Evolutionary conservation across 306 rosid genomes (phyloP).

Genomic region (Vigna nakashimae): DNA sequence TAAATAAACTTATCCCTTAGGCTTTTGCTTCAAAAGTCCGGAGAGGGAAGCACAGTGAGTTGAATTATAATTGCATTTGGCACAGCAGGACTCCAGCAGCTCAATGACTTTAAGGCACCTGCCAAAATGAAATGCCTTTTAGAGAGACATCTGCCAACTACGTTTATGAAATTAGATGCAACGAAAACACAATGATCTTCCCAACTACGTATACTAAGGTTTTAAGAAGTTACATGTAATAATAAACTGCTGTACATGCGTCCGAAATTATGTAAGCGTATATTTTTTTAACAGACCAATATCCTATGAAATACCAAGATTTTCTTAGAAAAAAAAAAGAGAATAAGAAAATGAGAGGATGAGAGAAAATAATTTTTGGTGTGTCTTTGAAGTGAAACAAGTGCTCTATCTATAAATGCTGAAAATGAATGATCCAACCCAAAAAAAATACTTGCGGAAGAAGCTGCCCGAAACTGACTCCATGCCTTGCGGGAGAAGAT

Average conservation of each 20-base stretch:
- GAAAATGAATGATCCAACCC: too few species aligned
- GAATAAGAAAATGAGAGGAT: too few species aligned
- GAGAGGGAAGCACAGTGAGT: conserved; percentile 95
- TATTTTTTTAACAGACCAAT: too few species aligned
- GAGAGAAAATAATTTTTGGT: too few species aligned
- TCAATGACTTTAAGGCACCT: conserved; percentile 80
- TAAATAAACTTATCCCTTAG: conserved; percentile 43
- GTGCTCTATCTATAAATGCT: too few species aligned
- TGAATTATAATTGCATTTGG: conserved; percentile 72
- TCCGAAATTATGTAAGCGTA: too few species aligned
- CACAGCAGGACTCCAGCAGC: conserved; percentile 76
- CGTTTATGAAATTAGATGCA: conserved; percentile 1
- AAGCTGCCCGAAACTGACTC: too few species aligned
- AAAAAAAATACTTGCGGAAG: too few species aligned
- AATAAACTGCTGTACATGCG: background rate
- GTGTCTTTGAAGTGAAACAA: too few species aligned
- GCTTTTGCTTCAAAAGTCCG: conserved; percentile 74
- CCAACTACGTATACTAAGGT: background rate
- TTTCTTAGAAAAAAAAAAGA: too few species aligned
- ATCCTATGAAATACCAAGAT: too few species aligned
- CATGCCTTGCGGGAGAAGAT: too few species aligned
- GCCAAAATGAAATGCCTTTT: conserved; percentile 15
- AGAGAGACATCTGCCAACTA: background rate
- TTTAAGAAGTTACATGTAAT: conserved; percentile 1
- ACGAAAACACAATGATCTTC: background rate